phyloP scores from a whole-genome alignment of 2,329 filamentous ascomycete species.

The Colletotrichum sp. region DNA sequence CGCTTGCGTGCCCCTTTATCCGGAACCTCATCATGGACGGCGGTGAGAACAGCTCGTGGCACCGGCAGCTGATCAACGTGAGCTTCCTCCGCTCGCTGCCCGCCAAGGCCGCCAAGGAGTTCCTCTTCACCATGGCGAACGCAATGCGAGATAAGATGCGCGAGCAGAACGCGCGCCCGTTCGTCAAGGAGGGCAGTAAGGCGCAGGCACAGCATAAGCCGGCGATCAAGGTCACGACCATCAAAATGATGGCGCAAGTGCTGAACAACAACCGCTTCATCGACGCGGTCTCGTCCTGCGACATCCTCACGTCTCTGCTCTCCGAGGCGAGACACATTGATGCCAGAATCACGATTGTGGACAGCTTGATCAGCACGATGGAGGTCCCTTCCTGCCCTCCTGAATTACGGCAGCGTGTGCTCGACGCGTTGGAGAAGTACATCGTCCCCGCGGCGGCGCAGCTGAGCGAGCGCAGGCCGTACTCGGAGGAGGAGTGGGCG shows the following conservation, averaged over 20 bases:
- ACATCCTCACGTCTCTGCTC: slow-evolving; percentile 33
- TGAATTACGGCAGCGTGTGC: slow-evolving; percentile 22
- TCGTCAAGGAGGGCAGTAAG: not conserved
- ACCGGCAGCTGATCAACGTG: slow-evolving; percentile 31
- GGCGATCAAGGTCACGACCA: slow-evolving; percentile 36
- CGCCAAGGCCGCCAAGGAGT: slow-evolving; percentile 24
- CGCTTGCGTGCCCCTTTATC: slow-evolving; percentile 32
- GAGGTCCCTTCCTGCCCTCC: slow-evolving; percentile 15
- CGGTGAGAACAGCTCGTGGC: slow-evolving; percentile 34
- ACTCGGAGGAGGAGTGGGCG: slow-evolving; percentile 33
- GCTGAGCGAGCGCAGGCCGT: slow-evolving; percentile 31
- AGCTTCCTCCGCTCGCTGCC: slow-evolving; percentile 31
- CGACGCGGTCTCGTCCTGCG: slow-evolving; percentile 25
- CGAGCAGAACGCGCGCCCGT: slow-evolving; percentile 24
- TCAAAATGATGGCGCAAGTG: slow-evolving; percentile 41
- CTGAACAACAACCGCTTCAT: slow-evolving; percentile 32
- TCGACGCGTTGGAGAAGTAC: slow-evolving; percentile 29
- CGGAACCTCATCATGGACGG: slow-evolving; percentile 31
- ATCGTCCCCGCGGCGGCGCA: slow-evolving; percentile 31
- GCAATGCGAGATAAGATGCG: slow-evolving; percentile 32
- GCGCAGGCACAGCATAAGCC: not conserved
- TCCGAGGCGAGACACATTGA: slow-evolving; percentile 35
- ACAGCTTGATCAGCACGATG: slow-evolving; percentile 29
- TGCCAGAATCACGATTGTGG: slow-evolving; percentile 31
- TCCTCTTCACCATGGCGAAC: slow-evolving; percentile 30